A percentile compares a stretch with the other conserved stretches of the same genome.
Evolutionary conservation across 176 grass and related monocot species (phyloP).

Genomic region (Rhynchospora pubera): DNA sequence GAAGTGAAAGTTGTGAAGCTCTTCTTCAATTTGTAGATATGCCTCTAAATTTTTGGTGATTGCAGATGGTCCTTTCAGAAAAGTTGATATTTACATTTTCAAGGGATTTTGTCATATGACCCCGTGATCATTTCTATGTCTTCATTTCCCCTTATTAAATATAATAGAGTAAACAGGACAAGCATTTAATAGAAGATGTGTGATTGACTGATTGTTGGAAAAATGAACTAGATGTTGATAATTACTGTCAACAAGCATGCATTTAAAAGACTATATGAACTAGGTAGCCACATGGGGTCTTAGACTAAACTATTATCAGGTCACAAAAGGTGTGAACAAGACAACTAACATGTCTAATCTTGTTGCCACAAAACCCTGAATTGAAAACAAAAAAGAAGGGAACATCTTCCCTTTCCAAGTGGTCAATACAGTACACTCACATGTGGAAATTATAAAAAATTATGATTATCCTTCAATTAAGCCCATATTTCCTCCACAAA

Average conservation of each 20-base stretch:
- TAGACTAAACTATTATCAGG: constrained; percentile 1
- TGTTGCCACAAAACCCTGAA: neutral
- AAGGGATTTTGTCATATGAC: neutral
- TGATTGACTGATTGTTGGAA: no score
- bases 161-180: neutral
- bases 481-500: neutral
- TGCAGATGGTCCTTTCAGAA: neutral
- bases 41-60: neutral
- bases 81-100: neutral
- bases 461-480: constrained; percentile 14
- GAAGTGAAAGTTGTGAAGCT: neutral
- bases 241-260: constrained; percentile 5
- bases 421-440: constrained; percentile 11
- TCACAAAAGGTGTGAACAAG: constrained; percentile 19
- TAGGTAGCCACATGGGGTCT: neutral
- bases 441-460: neutral
- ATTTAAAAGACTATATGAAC: neutral
- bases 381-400: constrained; percentile 12
- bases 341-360: constrained; percentile 14
- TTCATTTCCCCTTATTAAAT: neutral
- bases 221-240: neutral
- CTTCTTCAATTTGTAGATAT: neutral
- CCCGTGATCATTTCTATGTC: neutral
- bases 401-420: constrained; percentile 22
- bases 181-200: neutral